Evolutionary conservation across 352 stramenopile species (phyloP), one percentile per base, ranked within the genome.

Genomic region (Elongisporangium senticosum): DNA sequence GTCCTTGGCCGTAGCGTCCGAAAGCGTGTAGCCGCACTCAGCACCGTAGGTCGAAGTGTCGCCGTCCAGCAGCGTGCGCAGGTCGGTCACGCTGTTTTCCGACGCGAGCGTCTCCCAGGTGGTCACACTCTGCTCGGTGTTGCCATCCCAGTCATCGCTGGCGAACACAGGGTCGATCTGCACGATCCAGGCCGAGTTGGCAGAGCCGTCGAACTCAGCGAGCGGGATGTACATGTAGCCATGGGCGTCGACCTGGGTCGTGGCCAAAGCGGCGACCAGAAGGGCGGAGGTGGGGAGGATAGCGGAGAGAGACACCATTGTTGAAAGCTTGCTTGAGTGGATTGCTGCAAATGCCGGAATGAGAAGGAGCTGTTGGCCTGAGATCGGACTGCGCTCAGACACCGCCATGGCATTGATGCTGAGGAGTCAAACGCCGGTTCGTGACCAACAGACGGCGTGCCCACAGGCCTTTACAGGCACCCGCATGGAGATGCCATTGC

Each of bases 21-120:
- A 61, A 37, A 72, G 19, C 22, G 69, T 74, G 57, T 72, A 74
- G 52, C 69, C 69, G 40, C 69, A 77, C 57, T 72, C 68, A 7
- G 66, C 51, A 37, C 68, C 68, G 55, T 72, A 75, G 8, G 62
- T 56, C 22, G 68, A 72, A 11, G 68, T 72, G 64, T 75, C 68
- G 33, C 55, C 60, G 49, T 68, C 62, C 55, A 75, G 67, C 26
- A 75, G 55, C 17, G 64, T 62, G 33, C 67, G 69, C 49, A 75
- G 39, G 50, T 75, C 62, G 28, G 62, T 64, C 51, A 71, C 70
- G 48, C 69, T 68, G 55, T 75, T 72, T 6, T 62, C 62, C 23
- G 52, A 28, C 26, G 70, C 70, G 22, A 71, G 64, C 13, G 57
- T 40, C 33, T 59, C 54, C 28, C 66, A 74, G 4, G 54, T 53